Evolutionary conservation across 2,329 filamentous ascomycete genomes (phyloP), one percentile per base, ranked within the genome.

Genomic region (Setomelanomma holmii): DNA sequence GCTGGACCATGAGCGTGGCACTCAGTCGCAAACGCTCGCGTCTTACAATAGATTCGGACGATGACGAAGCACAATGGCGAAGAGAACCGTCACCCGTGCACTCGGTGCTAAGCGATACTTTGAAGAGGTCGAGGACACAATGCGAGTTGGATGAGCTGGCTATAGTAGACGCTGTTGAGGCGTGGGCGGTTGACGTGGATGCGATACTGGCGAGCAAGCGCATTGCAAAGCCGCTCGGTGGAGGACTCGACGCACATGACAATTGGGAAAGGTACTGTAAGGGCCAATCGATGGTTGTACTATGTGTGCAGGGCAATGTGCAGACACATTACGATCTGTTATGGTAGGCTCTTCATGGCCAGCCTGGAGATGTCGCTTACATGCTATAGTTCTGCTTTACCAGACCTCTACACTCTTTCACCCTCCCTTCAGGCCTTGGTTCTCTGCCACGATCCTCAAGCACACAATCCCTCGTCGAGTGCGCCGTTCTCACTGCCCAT

Each of bases 121-220:
- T 74, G 45, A 76, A 76, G 56, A 62, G 66, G 30, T 69, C 70
- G n/a, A 68, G 58, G 42, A 75, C 71, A 2, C 64, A 71, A 42
- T 66, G 66, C 44, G 73, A 75, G 16, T 46, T 76, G 39, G 73
- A 76, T 30, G 69, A 69, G 49, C 54, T 76, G 40, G 63, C 63
- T 19, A 59, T 74, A 1, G 59, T 72, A 10, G 45, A 53, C 3
- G 54, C 59, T 1, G 55, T 58, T 7, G 63, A 72, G 5, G 69
- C 73, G 6, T 75, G 73, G 73, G 56, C 36, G 6, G 56, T 76
- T 19, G 70, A 75, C 43, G 51, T 71, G 23, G 57, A 62, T 30
- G 60, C 66, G 23, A 67, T 75, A 16, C 53, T 74, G 23, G 58
- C 61, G 11, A 69, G 67, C 45, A 57, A 56, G n/a, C 64, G 61